These are phyloP conservation scores for Castanopsis chinensis DNA, from an alignment of 306 rosid species.

Conservation along the genomic window DNA sequence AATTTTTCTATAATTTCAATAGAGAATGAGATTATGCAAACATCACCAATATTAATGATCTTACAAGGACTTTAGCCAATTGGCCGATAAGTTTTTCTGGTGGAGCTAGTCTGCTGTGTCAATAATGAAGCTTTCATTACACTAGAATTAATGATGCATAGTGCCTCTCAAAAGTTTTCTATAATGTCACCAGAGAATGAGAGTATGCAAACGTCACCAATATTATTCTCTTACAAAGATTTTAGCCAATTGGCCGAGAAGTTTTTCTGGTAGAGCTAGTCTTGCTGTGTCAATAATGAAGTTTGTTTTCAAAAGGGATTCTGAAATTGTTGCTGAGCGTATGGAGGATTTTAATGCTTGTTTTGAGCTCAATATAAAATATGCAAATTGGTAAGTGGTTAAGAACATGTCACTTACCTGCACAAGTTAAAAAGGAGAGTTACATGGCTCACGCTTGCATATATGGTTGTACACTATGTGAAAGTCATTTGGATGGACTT, in stretches of 20 bases:
- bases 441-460: neutral
- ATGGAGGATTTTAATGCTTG: neutral
- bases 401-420: neutral
- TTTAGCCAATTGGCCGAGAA: neutral
- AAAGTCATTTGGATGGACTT: neutral
- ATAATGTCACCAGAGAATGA: neutral
- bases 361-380: neutral
- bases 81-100: neutral
- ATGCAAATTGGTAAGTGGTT: neutral
- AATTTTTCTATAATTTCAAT: neutral
- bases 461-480: neutral
- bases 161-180: neutral
- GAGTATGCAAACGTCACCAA: neutral
- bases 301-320: neutral
- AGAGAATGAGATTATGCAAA: neutral
- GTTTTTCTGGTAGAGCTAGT: neutral
- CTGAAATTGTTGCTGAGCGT: neutral
- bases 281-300: neutral
- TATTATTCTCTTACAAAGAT: neutral
- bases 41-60: neutral
- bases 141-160: neutral
- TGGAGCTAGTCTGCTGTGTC: neutral
- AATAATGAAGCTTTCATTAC: neutral
- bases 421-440: neutral
- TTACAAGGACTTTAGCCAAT: neutral